phyloP scores from a whole-genome alignment of 2,329 filamentous ascomycete species.

The Mycogone perniciosa region DNA sequence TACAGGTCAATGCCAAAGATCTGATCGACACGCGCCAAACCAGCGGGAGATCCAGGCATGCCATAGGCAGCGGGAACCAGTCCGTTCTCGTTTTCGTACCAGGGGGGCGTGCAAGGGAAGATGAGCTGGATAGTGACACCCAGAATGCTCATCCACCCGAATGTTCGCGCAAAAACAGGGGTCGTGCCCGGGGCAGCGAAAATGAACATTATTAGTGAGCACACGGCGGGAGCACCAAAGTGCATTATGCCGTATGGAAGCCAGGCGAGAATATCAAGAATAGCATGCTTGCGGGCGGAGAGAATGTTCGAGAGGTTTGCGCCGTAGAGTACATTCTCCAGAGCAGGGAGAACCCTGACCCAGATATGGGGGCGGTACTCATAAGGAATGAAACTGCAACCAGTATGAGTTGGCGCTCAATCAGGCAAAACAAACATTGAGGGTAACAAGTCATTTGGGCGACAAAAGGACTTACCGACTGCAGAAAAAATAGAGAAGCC shows the following conservation, averaged over 20 bases:
- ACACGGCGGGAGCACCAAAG: constrained; percentile 78
- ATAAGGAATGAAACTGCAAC: constrained; percentile 74
- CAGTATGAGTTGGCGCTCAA: too few relatives aligned
- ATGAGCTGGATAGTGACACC: constrained; percentile 83
- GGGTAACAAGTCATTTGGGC: background rate
- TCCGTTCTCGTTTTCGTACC: constrained; percentile 93
- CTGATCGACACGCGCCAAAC: constrained; percentile 79
- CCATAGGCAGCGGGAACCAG: constrained; percentile 87
- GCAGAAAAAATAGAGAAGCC: constrained; percentile 86
- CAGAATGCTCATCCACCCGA: constrained; percentile 86
- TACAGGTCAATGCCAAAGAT: constrained; percentile 91
- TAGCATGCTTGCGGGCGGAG: constrained; percentile 76
- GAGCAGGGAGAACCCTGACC: constrained; percentile 87
- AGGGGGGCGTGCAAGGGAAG: constrained; percentile 91
- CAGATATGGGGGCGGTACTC: constrained; percentile 90
- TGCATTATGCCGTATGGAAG: constrained; percentile 88
- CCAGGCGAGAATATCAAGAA: constrained; percentile 86
- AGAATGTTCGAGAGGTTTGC: constrained; percentile 94
- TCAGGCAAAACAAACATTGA: background rate
- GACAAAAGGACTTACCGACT: constrained; percentile 64
- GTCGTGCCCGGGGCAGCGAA: constrained; percentile 82
- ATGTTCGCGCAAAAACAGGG: constrained; percentile 77
- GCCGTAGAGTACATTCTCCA: constrained; percentile 95
- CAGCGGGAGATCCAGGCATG: constrained; percentile 83
- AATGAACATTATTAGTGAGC: constrained; percentile 73